Conservation (phyloP, 768 basidiomycete genomes). For the Symmetrospora coprosmae region DNA sequence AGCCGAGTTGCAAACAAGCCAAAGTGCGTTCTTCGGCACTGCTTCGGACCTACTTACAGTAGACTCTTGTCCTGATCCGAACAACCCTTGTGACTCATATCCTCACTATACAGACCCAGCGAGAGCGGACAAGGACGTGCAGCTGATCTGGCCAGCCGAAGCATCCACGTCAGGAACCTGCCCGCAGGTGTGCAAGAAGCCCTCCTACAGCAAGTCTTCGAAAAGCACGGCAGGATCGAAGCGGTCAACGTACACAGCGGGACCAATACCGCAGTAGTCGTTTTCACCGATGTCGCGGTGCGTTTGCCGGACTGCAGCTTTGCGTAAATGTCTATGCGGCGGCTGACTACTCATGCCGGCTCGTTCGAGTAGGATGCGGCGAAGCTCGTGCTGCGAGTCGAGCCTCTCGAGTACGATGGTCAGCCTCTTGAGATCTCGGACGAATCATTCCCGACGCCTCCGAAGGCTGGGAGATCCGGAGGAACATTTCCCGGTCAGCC, state of each 20-base stretch:
- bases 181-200: conserved; percentile 73
- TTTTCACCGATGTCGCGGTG: conserved; percentile 39
- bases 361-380: conserved; percentile 62
- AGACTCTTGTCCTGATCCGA: no score
- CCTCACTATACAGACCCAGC: neutral
- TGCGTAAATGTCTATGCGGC: neutral
- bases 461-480: no score
- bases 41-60: neutral
- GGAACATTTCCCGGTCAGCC: no score
- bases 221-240: conserved; percentile 54
- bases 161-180: conserved; percentile 60
- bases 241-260: conserved; percentile 59
- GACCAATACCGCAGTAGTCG: conserved; percentile 43
- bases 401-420: conserved; percentile 59
- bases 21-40: conserved; percentile 40
- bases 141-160: conserved; percentile 52
- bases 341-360: neutral
- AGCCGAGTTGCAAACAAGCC: conserved; percentile 48
- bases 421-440: conserved; percentile 50
- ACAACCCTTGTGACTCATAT: no score
- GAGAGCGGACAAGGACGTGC: conserved; percentile 42
- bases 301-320: conserved; percentile 29
- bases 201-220: conserved; percentile 71
- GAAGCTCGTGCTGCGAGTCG: conserved; percentile 54
- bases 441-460: conserved; percentile 35